These are phyloP conservation scores for Penicillium sp. DNA, from an alignment of 2,329 filamentous ascomycete genomes.

Conservation along the genomic window DNA sequence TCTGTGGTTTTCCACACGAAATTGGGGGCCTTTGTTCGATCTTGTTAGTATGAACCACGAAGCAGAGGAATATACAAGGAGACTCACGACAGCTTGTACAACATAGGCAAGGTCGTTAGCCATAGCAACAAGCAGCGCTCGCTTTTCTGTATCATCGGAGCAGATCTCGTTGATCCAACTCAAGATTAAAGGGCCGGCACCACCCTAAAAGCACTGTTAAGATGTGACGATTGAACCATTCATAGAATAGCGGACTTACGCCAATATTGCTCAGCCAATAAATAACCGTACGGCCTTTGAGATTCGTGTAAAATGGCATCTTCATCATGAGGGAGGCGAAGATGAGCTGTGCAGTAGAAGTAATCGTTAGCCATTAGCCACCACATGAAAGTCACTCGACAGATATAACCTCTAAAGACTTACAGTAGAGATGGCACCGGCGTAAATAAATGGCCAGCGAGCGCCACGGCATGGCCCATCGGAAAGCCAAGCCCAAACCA, in stretches of 20 bases:
- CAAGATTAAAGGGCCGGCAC: conserved; percentile 40
- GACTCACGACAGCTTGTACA: conserved; percentile 32
- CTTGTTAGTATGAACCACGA: background rate
- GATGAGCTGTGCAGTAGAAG: conserved; percentile 22
- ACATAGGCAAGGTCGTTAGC: conserved; percentile 37
- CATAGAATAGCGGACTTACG: conserved; percentile 18
- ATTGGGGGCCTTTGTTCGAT: conserved; percentile 30
- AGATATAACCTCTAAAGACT: conserved; percentile 1
- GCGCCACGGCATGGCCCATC: conserved; percentile 34
- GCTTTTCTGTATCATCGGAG: conserved; percentile 31
- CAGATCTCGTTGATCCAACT: conserved; percentile 40
- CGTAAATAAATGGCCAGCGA: conserved; percentile 43
- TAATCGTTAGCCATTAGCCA: background rate
- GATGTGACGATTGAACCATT: background rate
- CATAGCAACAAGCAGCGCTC: conserved; percentile 32
- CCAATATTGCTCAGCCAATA: conserved; percentile 42
- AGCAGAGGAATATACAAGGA: too few species aligned
- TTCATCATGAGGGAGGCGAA: conserved; percentile 34
- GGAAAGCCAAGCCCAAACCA: conserved; percentile 40
- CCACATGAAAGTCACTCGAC: too few species aligned
- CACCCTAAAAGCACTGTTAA: conserved; percentile 17
- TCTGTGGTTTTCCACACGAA: conserved; percentile 45
- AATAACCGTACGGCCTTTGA: conserved; percentile 36
- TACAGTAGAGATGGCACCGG: conserved; percentile 37
- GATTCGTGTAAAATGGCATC: conserved; percentile 39